Evolutionary conservation across 495 filamentous ascomycete genomes (phyloP).

Genomic region (Penicillium fimorum): DNA sequence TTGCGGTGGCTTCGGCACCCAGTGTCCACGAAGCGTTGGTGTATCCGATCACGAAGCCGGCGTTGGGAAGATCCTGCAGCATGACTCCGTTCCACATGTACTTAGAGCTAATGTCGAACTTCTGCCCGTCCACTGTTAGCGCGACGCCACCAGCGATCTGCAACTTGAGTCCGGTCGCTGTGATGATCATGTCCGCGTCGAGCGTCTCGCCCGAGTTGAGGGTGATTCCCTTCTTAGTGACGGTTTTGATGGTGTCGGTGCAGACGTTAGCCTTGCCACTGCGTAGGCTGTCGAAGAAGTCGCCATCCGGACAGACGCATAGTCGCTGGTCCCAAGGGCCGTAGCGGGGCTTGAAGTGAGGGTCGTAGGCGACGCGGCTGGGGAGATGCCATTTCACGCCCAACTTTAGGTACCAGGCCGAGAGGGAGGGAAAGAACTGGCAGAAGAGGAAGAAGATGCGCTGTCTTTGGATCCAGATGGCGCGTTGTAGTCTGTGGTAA

Average conservation of each 20-base stretch:
- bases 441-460: slow-evolving; percentile 54
- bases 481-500: slow-evolving; percentile 39
- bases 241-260: slow-evolving; percentile 63
- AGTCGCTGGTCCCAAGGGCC: slow-evolving; percentile 73
- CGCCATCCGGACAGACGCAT: slow-evolving; percentile 67
- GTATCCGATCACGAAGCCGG: slow-evolving; percentile 55
- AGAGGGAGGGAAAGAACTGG: slow-evolving; percentile 54
- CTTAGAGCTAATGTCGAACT: slow-evolving; percentile 44
- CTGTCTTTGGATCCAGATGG: slow-evolving; percentile 45
- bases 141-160: slow-evolving; percentile 49
- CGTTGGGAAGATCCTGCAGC: slow-evolving; percentile 59
- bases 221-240: slow-evolving; percentile 57
- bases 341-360: slow-evolving; percentile 70
- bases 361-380: slow-evolving; percentile 51
- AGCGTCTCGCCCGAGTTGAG: slow-evolving; percentile 56
- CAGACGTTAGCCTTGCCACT: slow-evolving; percentile 56
- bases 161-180: slow-evolving; percentile 68
- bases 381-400: slow-evolving; percentile 52
- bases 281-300: slow-evolving; percentile 65
- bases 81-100: slow-evolving; percentile 60
- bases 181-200: slow-evolving; percentile 69
- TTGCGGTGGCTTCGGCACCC: slow-evolving; percentile 53
- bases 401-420: slow-evolving; percentile 38
- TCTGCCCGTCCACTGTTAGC: slow-evolving; percentile 54
- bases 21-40: slow-evolving; percentile 60